These are phyloP conservation scores for Sporothrix mexicana DNA, from an alignment of 2,329 filamentous ascomycete genomes.

Conservation along the genomic window DNA sequence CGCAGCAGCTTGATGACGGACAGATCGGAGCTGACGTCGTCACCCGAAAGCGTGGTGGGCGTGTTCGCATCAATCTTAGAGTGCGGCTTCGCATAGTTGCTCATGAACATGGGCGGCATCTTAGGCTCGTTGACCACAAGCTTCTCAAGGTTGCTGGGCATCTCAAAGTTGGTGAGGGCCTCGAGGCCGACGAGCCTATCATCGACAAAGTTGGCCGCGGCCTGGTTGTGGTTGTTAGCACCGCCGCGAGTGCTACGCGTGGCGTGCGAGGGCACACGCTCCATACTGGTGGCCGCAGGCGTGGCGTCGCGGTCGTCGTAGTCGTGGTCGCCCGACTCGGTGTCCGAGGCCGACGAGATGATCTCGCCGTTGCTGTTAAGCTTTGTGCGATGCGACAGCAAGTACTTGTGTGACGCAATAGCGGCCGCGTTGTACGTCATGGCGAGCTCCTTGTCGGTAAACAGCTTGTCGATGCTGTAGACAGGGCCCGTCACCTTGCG, in stretches of 20 bases:
- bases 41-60: conserved; percentile 55
- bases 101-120: conserved; percentile 62
- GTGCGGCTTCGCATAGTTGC: conserved; percentile 65
- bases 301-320: conserved; percentile 53
- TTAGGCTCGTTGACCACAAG: conserved; percentile 62
- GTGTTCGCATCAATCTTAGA: conserved; percentile 63
- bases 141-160: conserved; percentile 63
- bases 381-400: conserved; percentile 62
- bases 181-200: conserved; percentile 66
- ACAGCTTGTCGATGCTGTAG: conserved; percentile 72
- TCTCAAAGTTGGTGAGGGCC: conserved; percentile 63
- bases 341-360: conserved; percentile 59
- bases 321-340: conserved; percentile 59
- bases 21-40: conserved; percentile 62
- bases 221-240: conserved; percentile 49
- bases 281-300: conserved; percentile 59
- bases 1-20: conserved; percentile 64
- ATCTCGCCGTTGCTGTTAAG: conserved; percentile 56
- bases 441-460: conserved; percentile 71
- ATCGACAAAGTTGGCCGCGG: conserved; percentile 56
- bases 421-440: conserved; percentile 69
- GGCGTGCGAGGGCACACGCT: conserved; percentile 67
- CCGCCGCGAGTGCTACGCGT: conserved; percentile 66
- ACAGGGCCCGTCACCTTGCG: conserved; percentile 64
- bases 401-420: conserved; percentile 65